Percentiles rank a stretch among this genome's conserved stretches.
These are phyloP conservation scores for Nakazawaea populi DNA, from an alignment of 805 yeast genomes.

Conservation along the genomic window DNA sequence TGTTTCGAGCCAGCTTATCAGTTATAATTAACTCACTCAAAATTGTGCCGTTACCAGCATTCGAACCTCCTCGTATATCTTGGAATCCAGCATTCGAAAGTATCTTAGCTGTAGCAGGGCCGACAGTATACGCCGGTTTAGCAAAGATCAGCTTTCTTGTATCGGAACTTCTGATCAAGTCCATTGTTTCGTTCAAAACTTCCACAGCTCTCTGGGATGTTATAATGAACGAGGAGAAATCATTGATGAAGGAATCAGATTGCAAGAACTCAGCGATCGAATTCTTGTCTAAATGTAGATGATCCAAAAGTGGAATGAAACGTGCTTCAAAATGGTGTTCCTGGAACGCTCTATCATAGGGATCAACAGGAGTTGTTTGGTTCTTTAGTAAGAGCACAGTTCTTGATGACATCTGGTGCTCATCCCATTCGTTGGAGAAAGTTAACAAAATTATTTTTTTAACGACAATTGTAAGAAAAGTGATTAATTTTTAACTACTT, in stretches of 20 bases:
- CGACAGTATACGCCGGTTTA: conserved; percentile 77
- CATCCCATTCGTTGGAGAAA: not conserved
- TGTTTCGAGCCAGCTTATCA: conserved; percentile 1
- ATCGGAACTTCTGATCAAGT: conserved; percentile 12
- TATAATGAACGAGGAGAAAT: conserved; percentile 54
- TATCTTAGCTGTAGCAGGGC: conserved; percentile 76
- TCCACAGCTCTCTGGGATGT: conserved; percentile 94
- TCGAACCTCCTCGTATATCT: conserved; percentile 62
- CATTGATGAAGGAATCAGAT: conserved; percentile 32
- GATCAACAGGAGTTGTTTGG: conserved; percentile 61
- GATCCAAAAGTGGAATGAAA: conserved; percentile 73
- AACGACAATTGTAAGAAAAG: not conserved
- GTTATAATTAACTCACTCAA: conserved; percentile 57
- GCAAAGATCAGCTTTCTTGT: conserved; percentile 24
- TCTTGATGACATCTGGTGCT: not conserved
- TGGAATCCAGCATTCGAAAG: conserved; percentile 57
- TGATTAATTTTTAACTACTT: not conserved
- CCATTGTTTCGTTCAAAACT: conserved; percentile 47
- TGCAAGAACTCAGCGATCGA: conserved; percentile 38
- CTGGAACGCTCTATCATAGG: conserved; percentile 44
- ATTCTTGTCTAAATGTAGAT: conserved; percentile 45
- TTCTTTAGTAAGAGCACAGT: conserved; percentile 61
- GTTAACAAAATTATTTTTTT: not conserved
- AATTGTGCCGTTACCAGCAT: conserved; percentile 76
- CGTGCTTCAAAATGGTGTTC: conserved; percentile 31